phyloP scores from a whole-genome alignment of 1,284 basidiomycete genomes.

The Puccinia sorghi region DNA sequence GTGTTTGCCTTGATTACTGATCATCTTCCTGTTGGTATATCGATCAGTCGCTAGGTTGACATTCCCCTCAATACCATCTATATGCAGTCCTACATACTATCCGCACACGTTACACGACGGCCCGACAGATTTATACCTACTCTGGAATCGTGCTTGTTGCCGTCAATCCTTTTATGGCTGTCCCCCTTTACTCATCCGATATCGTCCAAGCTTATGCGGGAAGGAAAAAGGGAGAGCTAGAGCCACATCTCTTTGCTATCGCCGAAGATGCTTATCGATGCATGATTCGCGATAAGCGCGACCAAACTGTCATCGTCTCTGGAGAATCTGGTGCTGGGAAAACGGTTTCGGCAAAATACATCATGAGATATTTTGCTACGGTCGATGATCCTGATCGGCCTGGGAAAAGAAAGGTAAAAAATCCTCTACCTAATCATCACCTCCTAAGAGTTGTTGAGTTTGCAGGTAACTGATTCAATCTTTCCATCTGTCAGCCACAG shows the following conservation, averaged over 20 bases:
- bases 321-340: conserved; percentile 99
- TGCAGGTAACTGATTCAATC: conserved; percentile 66
- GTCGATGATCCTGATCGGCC: conserved; percentile 76
- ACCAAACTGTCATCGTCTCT: conserved; percentile 98
- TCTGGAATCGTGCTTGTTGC: conserved; percentile 97
- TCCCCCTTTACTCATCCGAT: conserved; percentile 74
- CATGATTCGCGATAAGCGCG: conserved; percentile 90
- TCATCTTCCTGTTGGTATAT: conserved; percentile 18
- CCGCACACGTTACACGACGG: conserved; percentile 83
- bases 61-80: no score
- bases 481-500: conserved; percentile 48
- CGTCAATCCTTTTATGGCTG: conserved; percentile 83
- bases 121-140: conserved; percentile 98
- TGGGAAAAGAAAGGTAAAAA: conserved; percentile 64
- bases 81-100: conserved; percentile 88
- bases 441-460: not conserved
- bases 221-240: conserved; percentile 85
- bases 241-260: conserved; percentile 97
- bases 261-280: conserved; percentile 98
- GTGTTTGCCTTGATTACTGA: conserved; percentile 14
- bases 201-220: conserved; percentile 98
- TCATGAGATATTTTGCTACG: conserved; percentile 98
- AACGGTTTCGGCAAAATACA: conserved; percentile 98
- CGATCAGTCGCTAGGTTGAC: not conserved
- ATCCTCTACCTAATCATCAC: conserved; percentile 60